Conservation (phyloP, 2,329 filamentous ascomycete genomes). For the Herpotrichia juniperi region DNA sequence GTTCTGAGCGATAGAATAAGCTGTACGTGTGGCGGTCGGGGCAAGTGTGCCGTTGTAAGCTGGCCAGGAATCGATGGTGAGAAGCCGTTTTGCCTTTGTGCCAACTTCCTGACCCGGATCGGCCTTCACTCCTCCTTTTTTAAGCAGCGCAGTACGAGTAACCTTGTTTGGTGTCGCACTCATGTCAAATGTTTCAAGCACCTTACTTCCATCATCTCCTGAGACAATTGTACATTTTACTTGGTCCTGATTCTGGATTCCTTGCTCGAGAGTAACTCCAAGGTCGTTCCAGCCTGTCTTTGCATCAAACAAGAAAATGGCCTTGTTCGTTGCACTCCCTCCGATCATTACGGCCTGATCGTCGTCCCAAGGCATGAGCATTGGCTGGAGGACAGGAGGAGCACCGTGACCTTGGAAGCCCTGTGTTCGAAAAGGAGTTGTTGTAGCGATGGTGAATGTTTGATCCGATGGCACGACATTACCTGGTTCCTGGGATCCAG, state of each 20-base stretch:
- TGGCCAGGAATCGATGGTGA: conserved; percentile 73
- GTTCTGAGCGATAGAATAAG: conserved; percentile 74
- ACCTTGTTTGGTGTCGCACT: conserved; percentile 76
- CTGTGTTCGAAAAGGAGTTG: conserved; percentile 67
- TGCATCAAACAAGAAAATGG: conserved; percentile 75
- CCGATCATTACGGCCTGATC: conserved; percentile 76
- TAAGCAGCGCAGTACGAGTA: conserved; percentile 70
- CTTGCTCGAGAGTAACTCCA: conserved; percentile 66
- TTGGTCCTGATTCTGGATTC: conserved; percentile 64
- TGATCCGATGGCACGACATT: conserved; percentile 65
- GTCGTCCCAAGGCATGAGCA: conserved; percentile 76
- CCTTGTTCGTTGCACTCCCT: conserved; percentile 68
- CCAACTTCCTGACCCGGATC: conserved; percentile 57
- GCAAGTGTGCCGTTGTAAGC: conserved; percentile 77
- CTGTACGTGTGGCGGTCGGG: conserved; percentile 67
- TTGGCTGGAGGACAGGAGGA: conserved; percentile 69
- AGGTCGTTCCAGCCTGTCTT: conserved; percentile 70
- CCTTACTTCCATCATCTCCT: conserved; percentile 77
- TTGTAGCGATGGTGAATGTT: conserved; percentile 75
- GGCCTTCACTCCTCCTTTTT: conserved; percentile 61
- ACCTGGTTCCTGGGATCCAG: conserved; percentile 70
- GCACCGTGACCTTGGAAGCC: conserved; percentile 56
- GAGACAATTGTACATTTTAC: conserved; percentile 70
- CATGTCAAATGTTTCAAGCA: conserved; percentile 80
- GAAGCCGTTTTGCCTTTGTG: conserved; percentile 51